phyloP scores from a whole-genome alignment of 2,329 filamentous ascomycete species.

The Hymenoscyphus fraxineus region DNA sequence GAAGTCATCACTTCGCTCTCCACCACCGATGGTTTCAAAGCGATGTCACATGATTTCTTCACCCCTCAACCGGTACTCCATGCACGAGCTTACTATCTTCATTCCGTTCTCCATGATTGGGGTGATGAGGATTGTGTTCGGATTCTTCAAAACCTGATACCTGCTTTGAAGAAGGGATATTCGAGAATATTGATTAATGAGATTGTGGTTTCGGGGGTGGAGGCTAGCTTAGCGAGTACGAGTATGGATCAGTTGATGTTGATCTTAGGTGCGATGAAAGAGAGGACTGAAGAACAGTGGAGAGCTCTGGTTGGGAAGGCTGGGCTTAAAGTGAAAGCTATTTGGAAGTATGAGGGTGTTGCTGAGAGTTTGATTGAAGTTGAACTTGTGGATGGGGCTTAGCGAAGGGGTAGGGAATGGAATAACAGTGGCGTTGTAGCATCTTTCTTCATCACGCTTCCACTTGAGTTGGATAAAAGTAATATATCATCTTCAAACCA shows the following conservation, averaged over 20 bases:
- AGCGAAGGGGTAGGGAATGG: neutral
- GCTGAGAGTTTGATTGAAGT: conserved; percentile 11
- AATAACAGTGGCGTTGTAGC: neutral
- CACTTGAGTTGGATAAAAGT: neutral
- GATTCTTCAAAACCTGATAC: conserved; percentile 20
- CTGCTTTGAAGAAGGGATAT: conserved; percentile 30
- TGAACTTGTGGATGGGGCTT: neutral
- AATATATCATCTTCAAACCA: too few relatives aligned
- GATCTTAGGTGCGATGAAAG: conserved; percentile 23
- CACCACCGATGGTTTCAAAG: conserved; percentile 7
- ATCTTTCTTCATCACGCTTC: neutral
- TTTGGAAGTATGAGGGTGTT: conserved; percentile 5
- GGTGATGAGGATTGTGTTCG: conserved; percentile 16
- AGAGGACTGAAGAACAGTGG: conserved; percentile 15
- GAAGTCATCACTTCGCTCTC: conserved; percentile 12
- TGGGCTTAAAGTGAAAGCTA: conserved; percentile 9
- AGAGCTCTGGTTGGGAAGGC: conserved; percentile 7
- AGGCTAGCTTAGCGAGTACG: conserved; percentile 33
- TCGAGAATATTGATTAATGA: conserved; percentile 33
- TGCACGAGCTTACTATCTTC: conserved; percentile 34
- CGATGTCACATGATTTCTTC: conserved; percentile 35
- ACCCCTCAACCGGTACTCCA: conserved; percentile 32
- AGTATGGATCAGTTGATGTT: conserved; percentile 38
- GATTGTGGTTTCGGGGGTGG: conserved; percentile 34
- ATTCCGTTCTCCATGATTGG: conserved; percentile 36